Base-by-base conservation (phyloP, 805 yeast species). In the Candida tallmaniae region DNA sequence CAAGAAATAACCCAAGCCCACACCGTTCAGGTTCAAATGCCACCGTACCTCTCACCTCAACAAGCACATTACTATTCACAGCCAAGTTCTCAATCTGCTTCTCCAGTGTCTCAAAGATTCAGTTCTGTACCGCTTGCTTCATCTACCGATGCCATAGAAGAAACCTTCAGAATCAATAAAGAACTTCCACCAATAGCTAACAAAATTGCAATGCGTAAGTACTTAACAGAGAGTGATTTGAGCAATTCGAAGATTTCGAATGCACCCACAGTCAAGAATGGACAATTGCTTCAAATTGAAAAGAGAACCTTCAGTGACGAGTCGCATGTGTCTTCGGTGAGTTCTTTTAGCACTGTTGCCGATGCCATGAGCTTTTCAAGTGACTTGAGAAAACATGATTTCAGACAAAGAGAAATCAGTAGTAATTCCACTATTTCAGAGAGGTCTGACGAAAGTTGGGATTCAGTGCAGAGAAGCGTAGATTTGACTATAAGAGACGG, bases 291-390 rank as follows among this genome's bases (percentile, higher is more conserved):
- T 14, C 42, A 38, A 16, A 38, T 43, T 23, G 42, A 40, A 29
- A 50, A 52, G 27, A 38, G 70, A 32, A 50, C 51, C 8, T 58
- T 60, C 37, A 62, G 68, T 28, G 68, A 64, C 22, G 68, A 64
- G 33, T 61, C 68, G 1, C 52, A 48, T 13, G 65, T 59, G 2
- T 61, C 68, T 4, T 58, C 68, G 0, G 58, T 62, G 9, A 59
- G 66, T 38, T 54, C 64, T 1, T 57, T 60, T 36, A 59, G 64
- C 38, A 54, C 67, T 1, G 44, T 56, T 12, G 64, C 62, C 2
- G 68, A 61, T 27, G 42, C 54, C 15, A 39, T 54, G 40, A 52
- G 48, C 29, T 43, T 48, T 7, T 28, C 37, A 13, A 37, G 35
- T 15, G 38, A 23, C 15, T 5, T 25, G 9, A 5, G 26, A 16